Percentiles rank a stretch among this genome's conserved stretches.
Evolutionary conservation across 1,284 basidiomycete species (phyloP).

Genomic region (Rhodotorula sp.): DNA sequence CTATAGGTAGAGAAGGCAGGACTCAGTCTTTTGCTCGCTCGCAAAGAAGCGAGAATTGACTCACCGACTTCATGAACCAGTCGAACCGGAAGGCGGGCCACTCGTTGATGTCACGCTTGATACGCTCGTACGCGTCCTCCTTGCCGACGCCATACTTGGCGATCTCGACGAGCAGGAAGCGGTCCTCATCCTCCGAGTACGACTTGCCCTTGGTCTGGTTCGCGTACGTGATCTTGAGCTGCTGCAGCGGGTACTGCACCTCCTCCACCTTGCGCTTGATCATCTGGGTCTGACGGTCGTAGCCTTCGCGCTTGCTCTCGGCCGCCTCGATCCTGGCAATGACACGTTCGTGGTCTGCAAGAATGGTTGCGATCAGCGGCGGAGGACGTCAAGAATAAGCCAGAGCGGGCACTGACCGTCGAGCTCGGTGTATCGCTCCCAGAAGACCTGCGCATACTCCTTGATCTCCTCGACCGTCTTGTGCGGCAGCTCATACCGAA

Average conservation of each 20-base stretch:
- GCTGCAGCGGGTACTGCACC: constrained; percentile 85
- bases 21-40: not conserved
- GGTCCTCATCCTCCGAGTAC: constrained; percentile 94
- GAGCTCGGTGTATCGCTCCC: constrained; percentile 83
- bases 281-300: constrained; percentile 48
- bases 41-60: not conserved
- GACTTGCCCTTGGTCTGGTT: constrained; percentile 88
- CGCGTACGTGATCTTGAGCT: constrained; percentile 88
- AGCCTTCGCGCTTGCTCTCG: constrained; percentile 55
- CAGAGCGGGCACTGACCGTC: constrained; percentile 55
- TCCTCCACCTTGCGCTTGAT: constrained; percentile 75
- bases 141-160: constrained; percentile 87
- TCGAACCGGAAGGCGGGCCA: constrained; percentile 95
- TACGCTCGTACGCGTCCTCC: constrained; percentile 91
- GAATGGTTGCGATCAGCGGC: not conserved
- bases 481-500: constrained; percentile 69
- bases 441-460: constrained; percentile 80
- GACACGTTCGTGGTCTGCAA: constrained; percentile 66
- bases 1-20: constrained; percentile 50
- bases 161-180: constrained; percentile 87
- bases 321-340: constrained; percentile 82
- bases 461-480: constrained; percentile 80
- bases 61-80: constrained; percentile 87
- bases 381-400: constrained; percentile 41
- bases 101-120: constrained; percentile 93